phyloP scores from a whole-genome alignment of 345 rosid species.

The Populus euphratica region DNA sequence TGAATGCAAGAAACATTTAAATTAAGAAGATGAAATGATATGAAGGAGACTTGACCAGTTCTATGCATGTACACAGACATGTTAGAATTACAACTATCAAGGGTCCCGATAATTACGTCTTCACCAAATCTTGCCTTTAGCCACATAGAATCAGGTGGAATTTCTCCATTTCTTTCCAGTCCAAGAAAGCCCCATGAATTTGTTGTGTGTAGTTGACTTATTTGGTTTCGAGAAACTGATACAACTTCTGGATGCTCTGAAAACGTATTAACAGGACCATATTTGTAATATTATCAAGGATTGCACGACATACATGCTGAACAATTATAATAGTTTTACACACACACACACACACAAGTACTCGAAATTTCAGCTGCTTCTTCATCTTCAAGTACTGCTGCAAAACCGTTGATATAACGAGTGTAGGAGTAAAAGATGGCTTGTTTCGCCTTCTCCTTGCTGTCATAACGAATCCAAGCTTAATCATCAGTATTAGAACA shows the following conservation, averaged over 20 bases:
- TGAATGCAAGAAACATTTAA: too few relatives aligned
- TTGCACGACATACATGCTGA: neutral
- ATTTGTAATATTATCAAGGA: too few relatives aligned
- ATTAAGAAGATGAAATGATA: too few relatives aligned
- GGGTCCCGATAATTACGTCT: slow-evolving; percentile 22
- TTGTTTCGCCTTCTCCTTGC: slow-evolving; percentile 13
- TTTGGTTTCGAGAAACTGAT: slow-evolving; percentile 14
- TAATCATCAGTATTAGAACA: too few relatives aligned
- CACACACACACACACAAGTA: too few relatives aligned
- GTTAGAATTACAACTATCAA: slow-evolving; percentile 18
- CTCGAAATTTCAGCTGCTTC: slow-evolving; percentile 4
- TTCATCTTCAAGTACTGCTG: slow-evolving; percentile 24
- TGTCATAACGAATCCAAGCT: neutral
- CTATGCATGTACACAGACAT: too few relatives aligned
- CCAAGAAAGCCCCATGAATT: slow-evolving; percentile 31
- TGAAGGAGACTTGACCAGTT: too few relatives aligned
- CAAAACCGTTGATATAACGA: slow-evolving; percentile 22
- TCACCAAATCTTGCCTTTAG: slow-evolving; percentile 17
- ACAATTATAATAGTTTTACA: too few relatives aligned
- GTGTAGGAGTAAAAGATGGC: slow-evolving; percentile 27
- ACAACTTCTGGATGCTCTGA: slow-evolving; percentile 18
- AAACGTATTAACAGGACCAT: neutral
- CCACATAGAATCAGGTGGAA: slow-evolving; percentile 15
- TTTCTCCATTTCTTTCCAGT: slow-evolving; percentile 13
- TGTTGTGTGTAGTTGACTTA: slow-evolving; percentile 20